A percentile compares a stretch with the other conserved stretches of the same genome.
Evolutionary conservation across 306 rosid genomes (phyloP).

Genomic region (Sophora flavescens): DNA sequence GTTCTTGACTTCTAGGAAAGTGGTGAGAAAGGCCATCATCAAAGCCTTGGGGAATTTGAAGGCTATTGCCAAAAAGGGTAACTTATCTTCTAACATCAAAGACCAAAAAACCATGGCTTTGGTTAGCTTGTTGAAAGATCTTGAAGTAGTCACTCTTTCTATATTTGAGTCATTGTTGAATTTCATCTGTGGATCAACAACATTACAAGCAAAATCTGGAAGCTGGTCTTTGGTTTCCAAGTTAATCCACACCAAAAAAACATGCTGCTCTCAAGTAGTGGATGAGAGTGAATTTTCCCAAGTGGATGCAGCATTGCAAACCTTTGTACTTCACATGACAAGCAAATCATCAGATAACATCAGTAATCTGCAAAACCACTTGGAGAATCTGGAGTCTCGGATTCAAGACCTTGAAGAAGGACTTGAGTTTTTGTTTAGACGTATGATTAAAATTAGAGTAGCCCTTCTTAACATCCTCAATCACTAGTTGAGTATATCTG

Average conservation of each 20-base stretch:
- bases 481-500: constrained; percentile 20
- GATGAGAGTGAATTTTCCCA: constrained; percentile 38
- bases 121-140: constrained; percentile 37
- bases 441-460: constrained; percentile 46
- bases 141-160: constrained; percentile 25
- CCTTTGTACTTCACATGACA: constrained; percentile 27
- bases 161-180: constrained; percentile 40
- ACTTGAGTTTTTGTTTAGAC: constrained; percentile 42
- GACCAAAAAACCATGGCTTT: constrained; percentile 1
- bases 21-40: constrained; percentile 34
- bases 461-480: constrained; percentile 48
- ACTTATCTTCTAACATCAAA: constrained; percentile 8
- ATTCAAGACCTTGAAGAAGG: constrained; percentile 47
- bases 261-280: neutral
- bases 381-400: constrained; percentile 14
- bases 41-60: constrained; percentile 43
- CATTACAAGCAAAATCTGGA: constrained; percentile 20
- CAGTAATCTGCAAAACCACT: neutral
- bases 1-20: constrained; percentile 44
- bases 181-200: constrained; percentile 38
- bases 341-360: constrained; percentile 22
- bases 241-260: constrained; percentile 37
- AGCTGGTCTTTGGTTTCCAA: constrained; percentile 46
- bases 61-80: constrained; percentile 3
- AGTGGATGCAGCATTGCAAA: constrained; percentile 43